Evolutionary conservation across 768 basidiomycete genomes (phyloP).

Genomic region (Leccinum longicurvipes): DNA sequence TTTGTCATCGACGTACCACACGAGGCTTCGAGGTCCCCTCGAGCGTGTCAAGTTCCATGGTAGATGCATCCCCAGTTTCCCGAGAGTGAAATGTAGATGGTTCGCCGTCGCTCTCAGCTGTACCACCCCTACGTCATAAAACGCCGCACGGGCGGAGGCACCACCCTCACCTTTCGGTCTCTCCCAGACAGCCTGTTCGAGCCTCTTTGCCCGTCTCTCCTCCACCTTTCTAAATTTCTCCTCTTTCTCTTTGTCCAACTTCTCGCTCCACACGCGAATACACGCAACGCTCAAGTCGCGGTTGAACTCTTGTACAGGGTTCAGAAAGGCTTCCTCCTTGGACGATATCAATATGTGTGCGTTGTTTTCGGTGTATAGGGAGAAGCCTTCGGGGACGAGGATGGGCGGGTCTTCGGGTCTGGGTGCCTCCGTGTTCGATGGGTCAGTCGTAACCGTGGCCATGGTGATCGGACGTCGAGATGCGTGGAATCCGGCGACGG

Average conservation of each 20-base stretch:
- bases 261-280: constrained; percentile 86
- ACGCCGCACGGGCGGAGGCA: background rate
- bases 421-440: background rate
- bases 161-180: constrained; percentile 41
- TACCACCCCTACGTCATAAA: background rate
- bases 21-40: constrained; percentile 14
- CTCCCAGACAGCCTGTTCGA: constrained; percentile 37
- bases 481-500: too few species aligned
- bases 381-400: constrained; percentile 68
- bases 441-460: background rate
- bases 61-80: background rate
- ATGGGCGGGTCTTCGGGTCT: constrained; percentile 20
- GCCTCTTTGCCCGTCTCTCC: constrained; percentile 44
- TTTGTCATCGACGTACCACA: constrained; percentile 18
- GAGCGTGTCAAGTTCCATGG: background rate
- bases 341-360: constrained; percentile 71
- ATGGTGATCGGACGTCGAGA: constrained; percentile 6
- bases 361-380: constrained; percentile 77
- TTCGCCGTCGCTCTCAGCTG: constrained; percentile 3
- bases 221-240: constrained; percentile 53
- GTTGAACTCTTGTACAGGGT: constrained; percentile 98
- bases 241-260: constrained; percentile 59
- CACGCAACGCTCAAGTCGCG: constrained; percentile 89
- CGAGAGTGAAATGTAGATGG: background rate
- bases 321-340: constrained; percentile 84